Conservation (phyloP, 495 filamentous ascomycete genomes). For the Elaphomyces granulatus region DNA sequence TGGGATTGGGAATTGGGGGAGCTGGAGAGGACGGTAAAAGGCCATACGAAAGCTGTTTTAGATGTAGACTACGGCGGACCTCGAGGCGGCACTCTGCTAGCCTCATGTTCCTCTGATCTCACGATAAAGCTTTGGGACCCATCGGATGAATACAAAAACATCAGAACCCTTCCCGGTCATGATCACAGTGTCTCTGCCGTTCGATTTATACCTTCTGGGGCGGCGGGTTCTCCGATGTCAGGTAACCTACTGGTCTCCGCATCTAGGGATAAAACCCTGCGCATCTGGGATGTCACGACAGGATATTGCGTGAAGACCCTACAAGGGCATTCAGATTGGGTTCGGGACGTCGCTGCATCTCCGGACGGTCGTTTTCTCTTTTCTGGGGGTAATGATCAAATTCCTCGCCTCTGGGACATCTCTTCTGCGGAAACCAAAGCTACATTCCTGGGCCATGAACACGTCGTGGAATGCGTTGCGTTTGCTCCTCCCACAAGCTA, state of each 20-base stretch:
- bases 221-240: slow-evolving; percentile 27
- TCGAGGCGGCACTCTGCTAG: slow-evolving; percentile 69
- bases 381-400: slow-evolving; percentile 70
- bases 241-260: slow-evolving; percentile 71
- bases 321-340: slow-evolving; percentile 70
- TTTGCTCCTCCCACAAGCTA: slow-evolving; percentile 77
- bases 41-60: slow-evolving; percentile 78
- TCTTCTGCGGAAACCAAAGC: slow-evolving; percentile 59
- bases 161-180: slow-evolving; percentile 82
- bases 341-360: slow-evolving; percentile 70
- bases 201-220: slow-evolving; percentile 73
- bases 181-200: slow-evolving; percentile 84
- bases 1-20: slow-evolving; percentile 98
- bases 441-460: slow-evolving; percentile 78
- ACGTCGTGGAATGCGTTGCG: slow-evolving; percentile 76
- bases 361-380: slow-evolving; percentile 72
- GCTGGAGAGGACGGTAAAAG: slow-evolving; percentile 80
- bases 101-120: slow-evolving; percentile 78
- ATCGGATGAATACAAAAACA: slow-evolving; percentile 87
- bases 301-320: slow-evolving; percentile 60
- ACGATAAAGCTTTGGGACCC: slow-evolving; percentile 98
- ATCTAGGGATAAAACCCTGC: slow-evolving; percentile 66
- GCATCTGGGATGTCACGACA: slow-evolving; percentile 87
- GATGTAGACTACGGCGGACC: slow-evolving; percentile 90
- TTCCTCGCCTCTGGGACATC: slow-evolving; percentile 74